Evolutionary conservation across 495 filamentous ascomycete species (phyloP).

Genomic region (Eremomyces bilateralis): DNA sequence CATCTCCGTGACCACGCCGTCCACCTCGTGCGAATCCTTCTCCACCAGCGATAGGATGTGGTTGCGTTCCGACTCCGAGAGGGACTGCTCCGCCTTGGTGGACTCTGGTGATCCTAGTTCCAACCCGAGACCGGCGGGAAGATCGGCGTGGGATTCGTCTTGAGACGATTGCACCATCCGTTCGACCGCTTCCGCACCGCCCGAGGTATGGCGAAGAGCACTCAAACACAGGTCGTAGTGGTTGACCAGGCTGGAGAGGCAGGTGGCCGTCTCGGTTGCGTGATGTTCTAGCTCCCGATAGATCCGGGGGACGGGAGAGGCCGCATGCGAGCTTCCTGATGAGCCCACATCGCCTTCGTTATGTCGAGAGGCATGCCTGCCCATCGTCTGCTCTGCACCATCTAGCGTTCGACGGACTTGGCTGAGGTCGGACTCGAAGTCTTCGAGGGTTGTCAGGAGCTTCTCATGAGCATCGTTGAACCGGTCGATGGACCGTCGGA

Average conservation of each 20-base stretch:
- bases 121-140: slow-evolving; percentile 1
- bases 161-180: slow-evolving; percentile 30
- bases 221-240: slow-evolving; percentile 93
- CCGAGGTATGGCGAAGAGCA: slow-evolving; percentile 82
- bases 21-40: slow-evolving; percentile 68
- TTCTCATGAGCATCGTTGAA: slow-evolving; percentile 13
- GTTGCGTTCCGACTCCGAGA: slow-evolving; percentile 50
- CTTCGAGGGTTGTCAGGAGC: slow-evolving; percentile 11
- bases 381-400: slow-evolving; percentile 4
- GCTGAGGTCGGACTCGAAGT: slow-evolving; percentile 10
- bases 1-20: slow-evolving; percentile 75
- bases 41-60: slow-evolving; percentile 70
- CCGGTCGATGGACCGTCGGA: slow-evolving; percentile 43
- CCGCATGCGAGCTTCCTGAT: slow-evolving; percentile 1
- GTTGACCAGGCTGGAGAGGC: slow-evolving; percentile 59
- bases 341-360: not conserved
- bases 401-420: slow-evolving; percentile 11
- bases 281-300: slow-evolving; percentile 53
- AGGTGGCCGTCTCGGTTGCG: slow-evolving; percentile 62
- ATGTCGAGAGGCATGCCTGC: too few relatives aligned
- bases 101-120: not conserved
- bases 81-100: slow-evolving; percentile 39
- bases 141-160: not conserved
- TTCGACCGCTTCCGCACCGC: slow-evolving; percentile 50
- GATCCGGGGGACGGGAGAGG: slow-evolving; percentile 37